Percentiles rank a stretch among this genome's conserved stretches.
These are phyloP conservation scores for Tolypocladium ovalisporum DNA, from an alignment of 2,329 filamentous ascomycete genomes.

Conservation along the genomic window DNA sequence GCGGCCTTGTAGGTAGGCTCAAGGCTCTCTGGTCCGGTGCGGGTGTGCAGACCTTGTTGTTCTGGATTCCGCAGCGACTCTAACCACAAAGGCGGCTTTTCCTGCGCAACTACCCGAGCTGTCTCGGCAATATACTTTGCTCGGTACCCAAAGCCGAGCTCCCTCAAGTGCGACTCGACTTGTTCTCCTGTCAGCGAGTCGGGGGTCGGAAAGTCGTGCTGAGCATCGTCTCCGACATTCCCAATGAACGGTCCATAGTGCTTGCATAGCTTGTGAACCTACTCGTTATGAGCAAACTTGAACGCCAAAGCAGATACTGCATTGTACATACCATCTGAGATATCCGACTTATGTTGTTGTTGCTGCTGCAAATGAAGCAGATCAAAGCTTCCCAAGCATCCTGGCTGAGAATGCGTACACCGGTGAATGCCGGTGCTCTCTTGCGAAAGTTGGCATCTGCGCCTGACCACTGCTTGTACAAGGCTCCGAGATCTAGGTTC, in stretches of 20 bases:
- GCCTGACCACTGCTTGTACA: constrained; percentile 82
- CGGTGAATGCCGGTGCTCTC: constrained; percentile 77
- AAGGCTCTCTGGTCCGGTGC: constrained; percentile 15
- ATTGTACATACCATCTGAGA: constrained; percentile 66
- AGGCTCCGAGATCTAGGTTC: constrained; percentile 56
- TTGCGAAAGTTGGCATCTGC: constrained; percentile 81
- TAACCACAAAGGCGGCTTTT: constrained; percentile 65
- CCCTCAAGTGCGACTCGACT: constrained; percentile 72
- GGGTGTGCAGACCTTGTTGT: constrained; percentile 39
- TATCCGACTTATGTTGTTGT: constrained; percentile 94
- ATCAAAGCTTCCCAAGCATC: constrained; percentile 93
- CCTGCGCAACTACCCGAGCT: constrained; percentile 58
- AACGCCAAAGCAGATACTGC: no score
- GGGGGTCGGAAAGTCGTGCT: constrained; percentile 81
- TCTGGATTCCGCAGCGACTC: constrained; percentile 68
- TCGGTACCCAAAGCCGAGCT: constrained; percentile 86
- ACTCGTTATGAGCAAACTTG: neutral
- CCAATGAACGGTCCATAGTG: constrained; percentile 75
- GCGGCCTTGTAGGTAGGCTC: constrained; percentile 62
- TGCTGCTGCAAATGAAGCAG: constrained; percentile 96
- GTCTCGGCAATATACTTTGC: constrained; percentile 89
- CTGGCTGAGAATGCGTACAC: constrained; percentile 85
- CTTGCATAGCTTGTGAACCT: constrained; percentile 76
- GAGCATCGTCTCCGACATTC: constrained; percentile 55
- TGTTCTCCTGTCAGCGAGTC: constrained; percentile 57